Base-by-base conservation (phyloP, 345 rosid species). In the Camelina sativa region DNA sequence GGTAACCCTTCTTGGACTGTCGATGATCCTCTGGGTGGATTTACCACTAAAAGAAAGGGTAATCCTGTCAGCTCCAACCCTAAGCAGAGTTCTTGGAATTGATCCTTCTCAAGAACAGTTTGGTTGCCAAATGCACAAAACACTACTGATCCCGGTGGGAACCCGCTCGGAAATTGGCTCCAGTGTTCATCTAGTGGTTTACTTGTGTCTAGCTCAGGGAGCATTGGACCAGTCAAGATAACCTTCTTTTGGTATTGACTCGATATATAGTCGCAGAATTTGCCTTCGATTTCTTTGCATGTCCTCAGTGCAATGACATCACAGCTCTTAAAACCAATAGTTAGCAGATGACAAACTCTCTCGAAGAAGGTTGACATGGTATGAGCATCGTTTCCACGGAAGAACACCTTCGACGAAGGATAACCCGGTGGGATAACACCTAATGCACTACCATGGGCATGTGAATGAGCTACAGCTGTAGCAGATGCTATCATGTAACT, bases 91-190 rank as follows among this genome's bases (percentile, higher is more conserved):
- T 90, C 89, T 62, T 90, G 91, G 46, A 90, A 90, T 55, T 92
- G 91, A 5, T 78, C 56, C 66, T 80, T 86, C 7, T 89, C 90
- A 1, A 86, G 86, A 57, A 80, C 37, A 22, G 57, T 1, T 73
- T 92, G 94, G 78, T 86, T 88, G 11, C 96, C 94, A 16, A 89
- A 76, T 4, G 89, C 82, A 48, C 96, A 90, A 55, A 72, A 88
- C 1, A 88, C 70, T 13, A 88, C 90, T 0, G 87, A 81, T 1
- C 81, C 81, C 0, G 80, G 74, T 22, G 74, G 41, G 13, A 89
- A 87, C 64, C 64, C 43, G 32, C 65, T 41, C 11, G 88, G 76
- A 89, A 92, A 88, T 0, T 70, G 50, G 13, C 11, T 55, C 94
- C 90, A 90, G 6, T 41, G 80, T 11, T 88, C 85, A n/a, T 88